Evolutionary conservation across 2,329 filamentous ascomycete genomes (phyloP).

Genomic region (Alternaria atra): DNA sequence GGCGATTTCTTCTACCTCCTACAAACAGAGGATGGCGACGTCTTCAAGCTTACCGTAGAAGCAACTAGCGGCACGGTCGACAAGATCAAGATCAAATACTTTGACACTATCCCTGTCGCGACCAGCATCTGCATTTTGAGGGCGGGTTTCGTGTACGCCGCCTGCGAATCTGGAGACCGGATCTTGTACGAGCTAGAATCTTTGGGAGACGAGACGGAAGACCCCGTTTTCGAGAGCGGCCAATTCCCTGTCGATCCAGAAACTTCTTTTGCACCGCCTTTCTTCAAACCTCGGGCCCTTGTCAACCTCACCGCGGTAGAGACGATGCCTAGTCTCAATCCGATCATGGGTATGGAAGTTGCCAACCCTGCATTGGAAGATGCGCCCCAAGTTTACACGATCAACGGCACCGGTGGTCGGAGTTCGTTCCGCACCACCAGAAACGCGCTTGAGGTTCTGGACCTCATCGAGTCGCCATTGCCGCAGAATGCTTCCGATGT

Average conservation of each 20-base stretch:
- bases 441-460: constrained; percentile 90
- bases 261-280: constrained; percentile 77
- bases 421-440: constrained; percentile 92
- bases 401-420: constrained; percentile 86
- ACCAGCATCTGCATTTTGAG: constrained; percentile 91
- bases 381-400: constrained; percentile 93
- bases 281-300: constrained; percentile 80
- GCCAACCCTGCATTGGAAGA: constrained; percentile 91
- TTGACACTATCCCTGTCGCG: constrained; percentile 91
- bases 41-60: constrained; percentile 95
- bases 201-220: constrained; percentile 92
- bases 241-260: constrained; percentile 79
- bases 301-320: constrained; percentile 88
- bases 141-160: constrained; percentile 93
- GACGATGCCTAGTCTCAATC: constrained; percentile 87
- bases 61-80: constrained; percentile 74
- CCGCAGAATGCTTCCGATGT: constrained; percentile 89
- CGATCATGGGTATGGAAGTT: constrained; percentile 88
- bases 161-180: constrained; percentile 91
- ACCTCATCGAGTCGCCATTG: constrained; percentile 93
- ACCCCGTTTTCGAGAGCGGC: constrained; percentile 85
- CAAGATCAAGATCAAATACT: constrained; percentile 93
- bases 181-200: constrained; percentile 98
- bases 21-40: constrained; percentile 95
- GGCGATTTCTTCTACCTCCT: constrained; percentile 93